Evolutionary conservation across 371 early-diverging fungal genomes (phyloP), one percentile per base, ranked within the genome.

Genomic region (Rhizopus sp.): DNA sequence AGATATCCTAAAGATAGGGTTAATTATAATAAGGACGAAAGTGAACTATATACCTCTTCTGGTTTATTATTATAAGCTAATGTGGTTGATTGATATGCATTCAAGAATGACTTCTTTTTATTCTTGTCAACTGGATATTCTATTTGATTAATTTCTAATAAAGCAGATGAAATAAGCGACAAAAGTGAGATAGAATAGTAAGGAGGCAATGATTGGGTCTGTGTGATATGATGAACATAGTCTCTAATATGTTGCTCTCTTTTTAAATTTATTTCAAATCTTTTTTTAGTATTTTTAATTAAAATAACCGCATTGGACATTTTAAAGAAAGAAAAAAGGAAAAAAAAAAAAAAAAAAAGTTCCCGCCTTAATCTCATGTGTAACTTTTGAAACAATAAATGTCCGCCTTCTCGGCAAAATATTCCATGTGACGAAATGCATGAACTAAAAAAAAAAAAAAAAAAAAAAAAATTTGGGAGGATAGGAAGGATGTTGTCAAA

Each of bases 21-120:
- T 5, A n/a, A 48, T 37, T 15, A 8, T 17, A 34, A 7, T n/a
- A 37, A 10, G 5, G 30, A 38, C 12, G 6, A 3, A 15, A 23
- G n/a, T n/a, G n/a, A n/a, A n/a, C n/a, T n/a, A n/a, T 44, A 52
- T 64, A 79, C 81, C 61, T 81, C 78, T 55, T 80, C 78, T 10
- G 74, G 76, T n/a, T 77, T 73, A 17, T 71, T 75, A 32, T 81
- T 69, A 55, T 73, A 81, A 50, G 72, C 72, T 32, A 67, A 57
- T 8, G 59, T 74, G 30, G 60, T 55, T 37, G 56, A 53, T 49
- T 62, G 62, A 51, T 62, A 62, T 13, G 48, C 47, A 1, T 53
- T 37, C 13, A 67, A 3, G 52, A 67, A 67, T 29, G 34, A 47
- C 10, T 42, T 54, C 33, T 34, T 52, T 34, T 7, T 55, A 48